Base-by-base conservation (phyloP, 768 basidiomycete species). In the Auricularia cornea region DNA sequence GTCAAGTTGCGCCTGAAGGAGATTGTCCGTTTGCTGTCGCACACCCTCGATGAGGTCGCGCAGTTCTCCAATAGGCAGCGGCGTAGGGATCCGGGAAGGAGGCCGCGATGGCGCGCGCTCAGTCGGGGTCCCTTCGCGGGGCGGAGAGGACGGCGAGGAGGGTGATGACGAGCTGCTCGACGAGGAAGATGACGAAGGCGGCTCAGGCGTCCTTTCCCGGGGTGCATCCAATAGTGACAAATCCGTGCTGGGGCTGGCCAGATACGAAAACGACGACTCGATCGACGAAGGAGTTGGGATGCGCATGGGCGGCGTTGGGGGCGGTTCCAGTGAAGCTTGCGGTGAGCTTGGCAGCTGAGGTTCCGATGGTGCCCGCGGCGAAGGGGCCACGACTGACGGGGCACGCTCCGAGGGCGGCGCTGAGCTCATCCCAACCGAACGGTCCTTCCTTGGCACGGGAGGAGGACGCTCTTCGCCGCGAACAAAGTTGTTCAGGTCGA, bases 1-100 rank as follows among this genome's bases (percentile, higher is more conserved):
- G 0, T 81, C 75, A 0, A 72, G 68, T 72, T 95, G 91, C 4
- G 81, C 84, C 59, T 88, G 80, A 72, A 83, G 78, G 26, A 96
- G 72, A 10, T 80, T 82, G 11, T 77, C 76, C 6, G 86, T 77
- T 66, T 87, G 83, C 6, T 83, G 81, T 52, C 84, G 79, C 52
- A 94, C 77, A 14, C 77, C 79, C 18, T 81, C 76, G 54, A 94
- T 68, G 31, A 86, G 77, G 3, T 80, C 80, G 18, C 81, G 78
- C 44, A 90, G 73, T 35, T 79, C 77, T 26, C 78, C 76, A 51
- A 80, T 73, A 20, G 75, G 68, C 16, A 74, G 65, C 14, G 74
- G 70, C 26, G 74, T 74, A 3, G 71, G 76, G 54, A 78, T 70
- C 3, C 78, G 74, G 2, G 84, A 80, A 3, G 76, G 72, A 14